phyloP scores from a whole-genome alignment of 441 rosid genomes.

The Pelargonium myrrhifolium region DNA sequence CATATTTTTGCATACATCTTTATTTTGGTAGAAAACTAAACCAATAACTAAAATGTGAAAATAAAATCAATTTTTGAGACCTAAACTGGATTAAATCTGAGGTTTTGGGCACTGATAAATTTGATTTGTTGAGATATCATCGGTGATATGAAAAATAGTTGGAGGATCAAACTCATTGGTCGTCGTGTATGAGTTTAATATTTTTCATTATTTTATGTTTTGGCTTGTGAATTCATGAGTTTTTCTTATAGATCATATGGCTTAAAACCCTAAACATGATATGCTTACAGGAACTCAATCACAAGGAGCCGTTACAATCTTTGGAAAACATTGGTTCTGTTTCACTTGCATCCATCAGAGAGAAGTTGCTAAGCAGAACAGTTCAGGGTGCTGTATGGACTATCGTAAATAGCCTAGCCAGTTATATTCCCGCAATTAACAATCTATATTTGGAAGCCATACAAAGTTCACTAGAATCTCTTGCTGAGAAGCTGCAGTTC shows the following conservation, averaged over 20 bases:
- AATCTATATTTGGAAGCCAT: conserved; percentile 39
- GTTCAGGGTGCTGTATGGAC: conserved; percentile 70
- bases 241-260: conserved; percentile 14
- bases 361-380: conserved; percentile 60
- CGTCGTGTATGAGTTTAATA: not conserved
- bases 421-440: conserved; percentile 28
- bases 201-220: not conserved
- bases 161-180: no score
- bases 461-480: conserved; percentile 44
- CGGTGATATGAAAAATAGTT: no score
- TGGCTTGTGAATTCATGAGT: conserved; percentile 7
- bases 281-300: conserved; percentile 62
- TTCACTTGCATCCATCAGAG: conserved; percentile 42
- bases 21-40: no score
- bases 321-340: conserved; percentile 59
- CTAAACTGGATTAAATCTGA: no score
- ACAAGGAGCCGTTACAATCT: conserved; percentile 42
- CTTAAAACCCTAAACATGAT: not conserved
- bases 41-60: no score
- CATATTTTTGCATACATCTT: no score
- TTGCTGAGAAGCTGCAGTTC: conserved; percentile 68
- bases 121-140: no score
- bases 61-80: no score
- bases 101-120: no score
- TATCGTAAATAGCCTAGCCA: conserved; percentile 40